These are phyloP conservation scores for Zymoseptoria crescenta DNA, from an alignment of 2,329 filamentous ascomycete genomes.

Conservation along the genomic window DNA sequence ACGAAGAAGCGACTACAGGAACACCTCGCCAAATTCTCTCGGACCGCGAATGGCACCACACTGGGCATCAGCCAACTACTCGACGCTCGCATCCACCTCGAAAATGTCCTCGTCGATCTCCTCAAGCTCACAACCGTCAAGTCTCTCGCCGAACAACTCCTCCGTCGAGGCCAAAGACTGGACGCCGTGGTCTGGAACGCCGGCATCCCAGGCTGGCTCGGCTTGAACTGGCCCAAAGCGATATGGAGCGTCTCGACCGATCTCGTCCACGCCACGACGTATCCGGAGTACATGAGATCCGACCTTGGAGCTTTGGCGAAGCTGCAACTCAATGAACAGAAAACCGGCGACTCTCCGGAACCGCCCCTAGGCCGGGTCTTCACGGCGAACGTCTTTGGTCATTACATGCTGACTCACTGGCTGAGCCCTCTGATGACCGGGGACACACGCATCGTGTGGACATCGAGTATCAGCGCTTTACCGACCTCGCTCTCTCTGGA, in stretches of 20 bases:
- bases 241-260: constrained; percentile 53
- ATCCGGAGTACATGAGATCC: constrained; percentile 68
- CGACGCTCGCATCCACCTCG: constrained; percentile 42
- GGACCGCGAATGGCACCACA: constrained; percentile 28
- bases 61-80: constrained; percentile 35
- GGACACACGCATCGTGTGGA: constrained; percentile 70
- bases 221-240: constrained; percentile 61
- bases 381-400: constrained; percentile 86
- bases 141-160: constrained; percentile 44
- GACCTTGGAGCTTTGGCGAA: constrained; percentile 47
- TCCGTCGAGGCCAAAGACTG: constrained; percentile 57
- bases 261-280: constrained; percentile 61
- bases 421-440: constrained; percentile 61
- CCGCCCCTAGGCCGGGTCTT: constrained; percentile 73
- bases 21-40: constrained; percentile 49
- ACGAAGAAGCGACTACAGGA: constrained; percentile 49
- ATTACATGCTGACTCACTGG: constrained; percentile 80
- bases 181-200: constrained; percentile 81
- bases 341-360: constrained; percentile 30
- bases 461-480: constrained; percentile 70
- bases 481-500: constrained; percentile 49
- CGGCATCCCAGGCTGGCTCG: constrained; percentile 77
- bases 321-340: constrained; percentile 38
- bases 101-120: constrained; percentile 52
- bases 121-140: constrained; percentile 49